Evolutionary conservation across 495 filamentous ascomycete species (phyloP), one percentile per base, ranked within the genome.

Genomic region (Evernia prunastri): DNA sequence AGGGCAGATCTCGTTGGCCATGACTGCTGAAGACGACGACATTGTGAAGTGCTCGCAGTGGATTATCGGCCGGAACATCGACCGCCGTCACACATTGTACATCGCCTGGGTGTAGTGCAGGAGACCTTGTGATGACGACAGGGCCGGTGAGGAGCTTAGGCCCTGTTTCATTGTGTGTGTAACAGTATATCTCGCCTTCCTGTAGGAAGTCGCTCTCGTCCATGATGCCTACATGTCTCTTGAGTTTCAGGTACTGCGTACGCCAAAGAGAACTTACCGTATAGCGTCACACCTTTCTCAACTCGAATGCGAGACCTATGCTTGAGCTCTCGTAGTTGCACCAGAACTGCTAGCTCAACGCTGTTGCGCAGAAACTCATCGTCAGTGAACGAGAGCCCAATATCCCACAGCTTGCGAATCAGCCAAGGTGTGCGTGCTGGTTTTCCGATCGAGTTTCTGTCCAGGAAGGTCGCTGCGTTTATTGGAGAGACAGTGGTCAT

Each of bases 81-180:
- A 79, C 74, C 0, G 84, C 84, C 2, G 79, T 63, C 15, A 78
- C 84, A 56, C 82, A 60, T 73, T 92, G 91, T 3, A 93, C 81
- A 71, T 96, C 91, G 1, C 91, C 91, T 0, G 89, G 87, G 71
- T 94, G 88, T 59, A 93, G 72, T 1, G 88, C 88, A 8, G 91
- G 91, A 11, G 84, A 85, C 23, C 90, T 77, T 7, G 91, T 89
- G 25, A 96, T 77, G 4, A 90, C 68, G 29, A 87, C 69, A 18
- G 67, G 42, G 6, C 69, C 69, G 2, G 67, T 68, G 27, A 71
- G 47, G 57, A 67, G 6, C 36, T 62, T 18, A 68, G 60, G 66
- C 51, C 61, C 51, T 39, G 33, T 69, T 56, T 67, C 74, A 45
- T 37, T 74, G 17, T 84, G 75, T 47, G 78, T 82, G 0, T 77